Conservation (phyloP, 164 flowering plant species). For the Liquidambar formosana region DNA sequence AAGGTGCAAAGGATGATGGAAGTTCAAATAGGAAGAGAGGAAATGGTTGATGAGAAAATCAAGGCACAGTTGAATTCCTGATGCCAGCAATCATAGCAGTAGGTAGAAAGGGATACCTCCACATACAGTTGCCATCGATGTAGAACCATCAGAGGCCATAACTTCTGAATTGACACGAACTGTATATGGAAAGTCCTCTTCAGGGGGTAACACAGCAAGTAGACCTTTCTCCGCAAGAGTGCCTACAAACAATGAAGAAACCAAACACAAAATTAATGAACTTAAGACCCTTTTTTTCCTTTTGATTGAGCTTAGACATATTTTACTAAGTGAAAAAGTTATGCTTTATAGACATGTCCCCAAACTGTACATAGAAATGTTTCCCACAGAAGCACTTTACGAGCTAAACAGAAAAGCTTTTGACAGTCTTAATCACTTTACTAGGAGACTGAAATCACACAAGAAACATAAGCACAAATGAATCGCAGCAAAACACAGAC, state of each 20-base stretch:
- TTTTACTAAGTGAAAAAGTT: too few species aligned
- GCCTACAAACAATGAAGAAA: slow-evolving; percentile 43
- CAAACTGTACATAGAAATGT: too few species aligned
- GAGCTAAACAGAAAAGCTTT: not conserved
- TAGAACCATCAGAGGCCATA: slow-evolving; percentile 99
- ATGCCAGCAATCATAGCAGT: not conserved
- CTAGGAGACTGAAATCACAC: too few species aligned
- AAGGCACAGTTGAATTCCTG: not conserved
- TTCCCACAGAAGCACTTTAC: too few species aligned
- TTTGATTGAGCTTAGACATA: too few species aligned
- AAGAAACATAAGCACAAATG: too few species aligned
- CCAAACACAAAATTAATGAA: not conserved
- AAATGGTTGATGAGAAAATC: not conserved
- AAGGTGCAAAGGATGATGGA: not conserved
- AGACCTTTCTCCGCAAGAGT: slow-evolving; percentile 98
- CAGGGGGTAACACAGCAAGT: slow-evolving; percentile 92
- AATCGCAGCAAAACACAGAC: too few species aligned
- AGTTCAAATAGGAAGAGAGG: not conserved
- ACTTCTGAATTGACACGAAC: slow-evolving; percentile 96
- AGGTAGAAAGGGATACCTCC: slow-evolving; percentile 59
- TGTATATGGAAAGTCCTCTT: slow-evolving; percentile 73
- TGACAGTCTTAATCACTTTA: not conserved
- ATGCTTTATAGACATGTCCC: too few species aligned
- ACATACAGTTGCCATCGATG: slow-evolving; percentile 99
- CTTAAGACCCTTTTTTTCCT: not conserved